Conservation (phyloP, 2,329 filamentous ascomycete genomes). For the Fusarium clavum region DNA sequence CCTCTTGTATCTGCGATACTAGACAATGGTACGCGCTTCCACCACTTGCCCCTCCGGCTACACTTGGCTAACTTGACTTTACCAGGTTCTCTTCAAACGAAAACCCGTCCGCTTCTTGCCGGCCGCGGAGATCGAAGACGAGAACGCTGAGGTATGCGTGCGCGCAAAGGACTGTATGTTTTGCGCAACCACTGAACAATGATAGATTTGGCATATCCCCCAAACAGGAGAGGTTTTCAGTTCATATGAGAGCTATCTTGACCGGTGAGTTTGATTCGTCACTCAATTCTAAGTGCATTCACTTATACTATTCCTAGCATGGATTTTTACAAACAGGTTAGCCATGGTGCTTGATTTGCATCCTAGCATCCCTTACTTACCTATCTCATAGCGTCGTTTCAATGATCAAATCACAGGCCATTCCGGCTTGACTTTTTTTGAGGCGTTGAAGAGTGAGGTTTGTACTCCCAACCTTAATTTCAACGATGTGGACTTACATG, state of each 20-base stretch:
- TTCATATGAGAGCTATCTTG: slow-evolving; percentile 88
- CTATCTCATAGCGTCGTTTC: slow-evolving; percentile 75
- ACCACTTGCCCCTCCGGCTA: not conserved
- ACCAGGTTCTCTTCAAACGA: slow-evolving; percentile 91
- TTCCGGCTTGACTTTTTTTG: slow-evolving; percentile 90
- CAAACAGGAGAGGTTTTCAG: slow-evolving; percentile 91
- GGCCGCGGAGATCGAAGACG: slow-evolving; percentile 78
- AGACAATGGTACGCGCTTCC: slow-evolving; percentile 40
- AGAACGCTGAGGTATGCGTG: slow-evolving; percentile 78
- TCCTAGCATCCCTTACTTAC: slow-evolving; percentile 30
- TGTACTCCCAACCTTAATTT: slow-evolving; percentile 48
- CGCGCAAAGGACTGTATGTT: slow-evolving; percentile 23
- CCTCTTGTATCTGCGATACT: slow-evolving; percentile 34
- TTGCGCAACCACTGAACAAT: slow-evolving; percentile 29
- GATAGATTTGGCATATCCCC: slow-evolving; percentile 88
- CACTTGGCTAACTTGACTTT: slow-evolving; percentile 18
- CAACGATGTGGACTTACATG: slow-evolving; percentile 22
- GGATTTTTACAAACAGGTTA: slow-evolving; percentile 93
- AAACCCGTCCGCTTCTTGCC: slow-evolving; percentile 90
- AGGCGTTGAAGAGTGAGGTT: slow-evolving; percentile 92
- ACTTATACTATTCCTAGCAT: slow-evolving; percentile 64
- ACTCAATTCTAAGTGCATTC: not conserved
- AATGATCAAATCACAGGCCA: slow-evolving; percentile 97
- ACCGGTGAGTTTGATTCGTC: slow-evolving; percentile 69
- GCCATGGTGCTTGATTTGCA: slow-evolving; percentile 39